phyloP scores from a whole-genome alignment of 2,329 filamentous ascomycete genomes.

The Paecilomyces formosus region DNA sequence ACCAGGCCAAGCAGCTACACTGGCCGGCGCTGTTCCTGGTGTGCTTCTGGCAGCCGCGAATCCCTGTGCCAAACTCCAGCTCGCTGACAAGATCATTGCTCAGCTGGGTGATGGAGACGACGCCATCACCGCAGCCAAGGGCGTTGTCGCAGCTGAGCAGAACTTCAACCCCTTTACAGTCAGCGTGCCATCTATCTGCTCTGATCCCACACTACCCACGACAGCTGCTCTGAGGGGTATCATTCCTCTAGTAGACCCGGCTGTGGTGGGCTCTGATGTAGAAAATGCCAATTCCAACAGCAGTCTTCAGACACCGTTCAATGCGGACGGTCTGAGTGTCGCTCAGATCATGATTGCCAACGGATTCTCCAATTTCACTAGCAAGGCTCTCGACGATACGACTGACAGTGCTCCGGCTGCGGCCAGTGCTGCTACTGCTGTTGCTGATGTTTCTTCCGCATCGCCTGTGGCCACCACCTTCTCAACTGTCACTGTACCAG shows the following conservation, averaged over 20 bases:
- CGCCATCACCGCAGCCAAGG: constrained; percentile 55
- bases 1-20: constrained; percentile 55
- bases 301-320: constrained; percentile 49
- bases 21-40: constrained; percentile 55
- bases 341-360: constrained; percentile 56
- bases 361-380: constrained; percentile 54
- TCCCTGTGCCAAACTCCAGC: constrained; percentile 58
- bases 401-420: constrained; percentile 25
- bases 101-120: constrained; percentile 53
- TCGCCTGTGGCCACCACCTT: constrained; percentile 8
- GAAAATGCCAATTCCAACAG: constrained; percentile 54
- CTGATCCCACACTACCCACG: constrained; percentile 54
- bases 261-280: constrained; percentile 47
- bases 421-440: constrained; percentile 17
- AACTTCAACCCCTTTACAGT: constrained; percentile 65
- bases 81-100: constrained; percentile 57
- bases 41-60: constrained; percentile 58
- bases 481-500: constrained; percentile 7
- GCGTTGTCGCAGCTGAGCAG: constrained; percentile 60
- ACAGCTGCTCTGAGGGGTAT: constrained; percentile 58
- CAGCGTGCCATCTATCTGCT: constrained; percentile 56
- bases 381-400: constrained; percentile 1
- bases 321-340: constrained; percentile 55
- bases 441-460: constrained; percentile 15
- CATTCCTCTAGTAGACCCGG: constrained; percentile 60